Base-by-base conservation (phyloP, 2,329 filamentous ascomycete genomes). In the Helminthosporium solani region DNA sequence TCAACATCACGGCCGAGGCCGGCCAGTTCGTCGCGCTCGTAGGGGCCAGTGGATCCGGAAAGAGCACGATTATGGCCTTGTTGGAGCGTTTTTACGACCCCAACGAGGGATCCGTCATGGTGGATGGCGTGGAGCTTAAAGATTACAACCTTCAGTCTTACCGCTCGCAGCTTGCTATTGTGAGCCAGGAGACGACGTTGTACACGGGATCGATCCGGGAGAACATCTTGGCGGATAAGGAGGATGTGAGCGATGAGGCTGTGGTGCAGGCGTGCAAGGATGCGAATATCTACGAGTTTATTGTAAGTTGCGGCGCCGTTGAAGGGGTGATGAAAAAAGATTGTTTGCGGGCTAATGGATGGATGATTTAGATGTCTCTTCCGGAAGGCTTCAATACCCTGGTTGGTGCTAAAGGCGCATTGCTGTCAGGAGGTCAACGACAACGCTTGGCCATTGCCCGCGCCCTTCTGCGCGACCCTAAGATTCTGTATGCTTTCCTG, bases 21-120 rank as follows among this genome's bases (percentile, higher is more conserved):
- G 89, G 88, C 3, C 87, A 92, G 65, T 94, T 92, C 59, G 80
- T 92, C 7, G 94, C 92, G 0, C 80, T 97, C 2, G 94, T 97
- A 7, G 94, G 94, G n/a, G 87, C 92, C 0, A 94, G 87, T 36
- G 92, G 94, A 2, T 96, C 91, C 63, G 94, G 94, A 47, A 97
- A 99, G 75, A 90, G 85, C 40, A 97, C 94, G 0, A 95, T 91
- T 0, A 95, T 97, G 65, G 87, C 89, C 3, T 78, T 97, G 3
- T 76, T 97, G 25, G 92, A 97, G 68, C 87, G 94, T 27, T 97
- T 97, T 75, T 97, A 97, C 66, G 90, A 97, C 59, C 88, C 91
- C 0, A 78, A 94, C 0, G 79, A 82, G 0, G 94, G 94, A 11
- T 84, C 84, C 12, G 78, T 99, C 27, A 88, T 83, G 47, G 78